Conservation (phyloP, 1,284 basidiomycete genomes). For the Irpex sp. region DNA sequence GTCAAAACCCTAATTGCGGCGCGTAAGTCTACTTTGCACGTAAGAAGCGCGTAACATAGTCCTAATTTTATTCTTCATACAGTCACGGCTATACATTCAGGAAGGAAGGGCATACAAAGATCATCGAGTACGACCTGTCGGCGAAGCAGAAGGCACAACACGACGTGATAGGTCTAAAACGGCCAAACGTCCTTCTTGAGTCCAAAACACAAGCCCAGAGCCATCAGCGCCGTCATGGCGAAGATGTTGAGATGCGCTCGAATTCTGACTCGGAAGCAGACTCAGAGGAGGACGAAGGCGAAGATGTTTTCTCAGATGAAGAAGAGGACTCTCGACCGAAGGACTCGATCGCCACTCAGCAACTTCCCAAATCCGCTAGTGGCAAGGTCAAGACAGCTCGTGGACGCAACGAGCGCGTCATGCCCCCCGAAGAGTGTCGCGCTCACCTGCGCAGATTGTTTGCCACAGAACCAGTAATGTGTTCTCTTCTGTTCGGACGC, state of each 20-base stretch:
- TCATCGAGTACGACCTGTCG: slow-evolving; percentile 90
- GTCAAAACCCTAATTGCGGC: slow-evolving; percentile 71
- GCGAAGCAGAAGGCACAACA: slow-evolving; percentile 76
- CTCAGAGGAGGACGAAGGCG: slow-evolving; percentile 40
- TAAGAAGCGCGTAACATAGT: not conserved
- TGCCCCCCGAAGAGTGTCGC: slow-evolving; percentile 90
- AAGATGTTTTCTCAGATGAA: slow-evolving; percentile 42
- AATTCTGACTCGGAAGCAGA: slow-evolving; percentile 48
- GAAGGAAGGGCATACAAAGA: slow-evolving; percentile 92
- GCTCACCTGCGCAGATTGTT: slow-evolving; percentile 92
- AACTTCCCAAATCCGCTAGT: slow-evolving; percentile 65
- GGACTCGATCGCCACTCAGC: slow-evolving; percentile 25
- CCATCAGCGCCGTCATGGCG: not conserved
- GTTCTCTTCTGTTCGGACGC: slow-evolving; percentile 87
- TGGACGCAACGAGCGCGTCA: slow-evolving; percentile 84
- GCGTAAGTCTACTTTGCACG: slow-evolving; percentile 58
- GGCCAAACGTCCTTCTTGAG: slow-evolving; percentile 69
- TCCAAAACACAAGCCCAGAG: slow-evolving; percentile 22
- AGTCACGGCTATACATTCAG: slow-evolving; percentile 87
- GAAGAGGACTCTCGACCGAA: slow-evolving; percentile 42
- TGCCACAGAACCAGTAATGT: slow-evolving; percentile 78
- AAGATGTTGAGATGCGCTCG: slow-evolving; percentile 8
- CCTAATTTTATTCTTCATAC: slow-evolving; percentile 1
- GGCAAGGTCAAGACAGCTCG: slow-evolving; percentile 74
- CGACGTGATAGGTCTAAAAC: slow-evolving; percentile 48